A percentile compares a stretch with the other conserved stretches of the same genome.
Conservation (phyloP, 129 eudicot species). For the Erigeron canadensis region DNA sequence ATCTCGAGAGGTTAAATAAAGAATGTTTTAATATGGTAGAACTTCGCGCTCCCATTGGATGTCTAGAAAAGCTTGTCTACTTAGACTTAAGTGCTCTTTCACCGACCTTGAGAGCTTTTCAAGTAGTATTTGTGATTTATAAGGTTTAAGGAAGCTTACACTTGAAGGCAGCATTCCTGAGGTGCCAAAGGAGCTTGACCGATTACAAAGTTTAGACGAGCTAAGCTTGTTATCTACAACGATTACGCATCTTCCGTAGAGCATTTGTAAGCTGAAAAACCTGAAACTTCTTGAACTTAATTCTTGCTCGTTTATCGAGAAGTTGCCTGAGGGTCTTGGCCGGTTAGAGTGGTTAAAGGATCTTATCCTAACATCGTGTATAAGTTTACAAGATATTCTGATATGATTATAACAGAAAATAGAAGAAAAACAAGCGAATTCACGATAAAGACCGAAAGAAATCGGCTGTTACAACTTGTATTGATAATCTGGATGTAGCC, state of each 20-base stretch:
- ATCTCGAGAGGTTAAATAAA: too few relatives aligned
- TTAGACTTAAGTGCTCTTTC: background rate
- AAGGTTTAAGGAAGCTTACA: background rate
- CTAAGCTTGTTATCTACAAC: too few relatives aligned
- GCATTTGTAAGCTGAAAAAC: background rate
- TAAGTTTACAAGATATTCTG: background rate
- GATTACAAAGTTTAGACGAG: background rate
- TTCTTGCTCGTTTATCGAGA: conserved; percentile 13
- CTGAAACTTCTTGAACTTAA: background rate
- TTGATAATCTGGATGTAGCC: too few relatives aligned
- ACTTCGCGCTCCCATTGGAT: background rate
- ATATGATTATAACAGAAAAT: too few relatives aligned
- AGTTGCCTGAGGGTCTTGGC: conserved; percentile 12
- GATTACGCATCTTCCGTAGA: background rate
- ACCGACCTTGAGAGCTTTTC: background rate
- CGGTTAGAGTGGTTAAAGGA: conserved; percentile 10
- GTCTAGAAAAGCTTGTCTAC: background rate
- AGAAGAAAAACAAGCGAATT: too few relatives aligned
- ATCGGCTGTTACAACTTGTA: too few relatives aligned
- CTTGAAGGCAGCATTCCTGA: background rate
- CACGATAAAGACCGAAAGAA: too few relatives aligned
- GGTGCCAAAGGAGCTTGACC: conserved; percentile 1
- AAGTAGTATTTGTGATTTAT: background rate
- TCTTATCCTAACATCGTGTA: background rate
- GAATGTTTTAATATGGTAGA: too few relatives aligned